Evolutionary conservation across 202 grass and related monocot genomes (phyloP), one percentile per base, ranked within the genome.

Genomic region (Elaeis oleifera): DNA sequence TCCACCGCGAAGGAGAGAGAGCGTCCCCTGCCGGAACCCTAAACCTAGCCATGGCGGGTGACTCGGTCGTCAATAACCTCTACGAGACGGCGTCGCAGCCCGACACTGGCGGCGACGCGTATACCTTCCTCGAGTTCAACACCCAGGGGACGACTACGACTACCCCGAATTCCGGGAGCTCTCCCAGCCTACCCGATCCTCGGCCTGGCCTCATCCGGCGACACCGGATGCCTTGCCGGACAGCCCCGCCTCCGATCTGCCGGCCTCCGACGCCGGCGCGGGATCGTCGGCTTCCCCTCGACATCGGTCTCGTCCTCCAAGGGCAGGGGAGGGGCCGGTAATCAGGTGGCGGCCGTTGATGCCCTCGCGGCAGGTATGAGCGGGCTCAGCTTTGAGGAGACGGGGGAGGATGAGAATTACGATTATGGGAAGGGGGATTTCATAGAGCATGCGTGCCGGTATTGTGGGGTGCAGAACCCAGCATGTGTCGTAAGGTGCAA

Each of bases 11-110:
- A 31, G 28, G 28, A 31, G 28, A 44, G 36, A 44, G 36, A 44
- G 11, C 36, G 28, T 31, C 28, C 1, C 5, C 28, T 4, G 28
- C 36, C 2, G 31, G 17, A 58, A 29, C 50, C 58, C 69, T 53
- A 36, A 26, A 28, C 36, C 36, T 44, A 13, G 11, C 36, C 19
- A 73, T 73, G 70, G 58, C 58, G 18, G 25, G 50, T 8, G 58
- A 73, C 18, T 39, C 58, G 50, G 59, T 63, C 18, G 54, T 63
- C 3, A 82, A 99, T 31, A 31, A 31, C 72, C 83, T 99, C 54
- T 99, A 99, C 72, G 94, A 99, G 70, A 99, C 94, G 52, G 94
- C 94, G 27, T 99, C 94, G 57, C 94, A 99, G 72, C 94, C 94
- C 24, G 95, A 99, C 71, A 64, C 60, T 21, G 72, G 66, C 63